These are phyloP conservation scores for Cyberlindnera mississippiensis DNA, from an alignment of 805 yeast species.

Conservation along the genomic window DNA sequence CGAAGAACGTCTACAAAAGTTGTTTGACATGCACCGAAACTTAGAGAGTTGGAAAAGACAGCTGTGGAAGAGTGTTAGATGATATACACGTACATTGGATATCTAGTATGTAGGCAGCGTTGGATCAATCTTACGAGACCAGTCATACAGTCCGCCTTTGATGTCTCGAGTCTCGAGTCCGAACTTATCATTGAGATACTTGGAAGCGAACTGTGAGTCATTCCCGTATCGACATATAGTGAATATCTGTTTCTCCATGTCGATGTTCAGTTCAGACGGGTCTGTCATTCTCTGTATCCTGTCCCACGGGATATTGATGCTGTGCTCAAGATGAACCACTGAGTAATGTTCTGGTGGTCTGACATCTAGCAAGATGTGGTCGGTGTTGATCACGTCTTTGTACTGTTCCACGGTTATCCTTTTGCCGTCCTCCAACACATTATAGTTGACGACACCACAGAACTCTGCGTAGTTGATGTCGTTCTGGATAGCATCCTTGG, in stretches of 20 bases:
- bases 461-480: slow-evolving; percentile 62
- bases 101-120: slow-evolving; percentile 57
- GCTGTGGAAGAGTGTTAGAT: slow-evolving; percentile 41
- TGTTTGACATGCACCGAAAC: slow-evolving; percentile 48
- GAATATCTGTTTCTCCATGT: slow-evolving; percentile 36
- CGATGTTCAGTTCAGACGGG: slow-evolving; percentile 28
- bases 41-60: slow-evolving; percentile 52
- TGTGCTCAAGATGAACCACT: slow-evolving; percentile 55
- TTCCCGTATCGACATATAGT: slow-evolving; percentile 87
- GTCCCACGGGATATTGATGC: slow-evolving; percentile 63
- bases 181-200: slow-evolving; percentile 46
- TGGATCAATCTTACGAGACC: slow-evolving; percentile 60
- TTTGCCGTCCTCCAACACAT: slow-evolving; percentile 40
- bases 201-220: slow-evolving; percentile 80
- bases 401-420: slow-evolving; percentile 45
- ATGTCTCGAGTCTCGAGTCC: slow-evolving; percentile 59
- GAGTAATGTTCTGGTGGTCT: slow-evolving; percentile 74
- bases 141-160: slow-evolving; percentile 70
- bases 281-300: slow-evolving; percentile 35
- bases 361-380: slow-evolving; percentile 60
- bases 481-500: slow-evolving; percentile 40
- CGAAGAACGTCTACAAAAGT: slow-evolving; percentile 29
- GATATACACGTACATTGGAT: too few species aligned
- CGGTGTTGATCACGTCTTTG: slow-evolving; percentile 14
- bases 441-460: slow-evolving; percentile 59